Evolutionary conservation across 768 basidiomycete genomes (phyloP).

Genomic region (Infundibulicybe gibba): DNA sequence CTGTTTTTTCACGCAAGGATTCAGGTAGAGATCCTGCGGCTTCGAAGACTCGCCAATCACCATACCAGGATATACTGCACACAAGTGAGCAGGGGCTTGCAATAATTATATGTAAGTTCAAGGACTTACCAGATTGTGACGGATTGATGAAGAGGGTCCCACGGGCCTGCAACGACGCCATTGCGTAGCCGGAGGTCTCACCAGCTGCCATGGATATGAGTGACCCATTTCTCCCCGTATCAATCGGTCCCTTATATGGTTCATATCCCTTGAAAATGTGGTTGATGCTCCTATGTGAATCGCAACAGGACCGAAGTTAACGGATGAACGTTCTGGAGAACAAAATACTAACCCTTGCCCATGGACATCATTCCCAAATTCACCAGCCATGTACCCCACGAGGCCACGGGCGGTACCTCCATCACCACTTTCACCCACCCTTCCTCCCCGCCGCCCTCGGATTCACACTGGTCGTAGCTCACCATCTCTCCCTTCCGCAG

Average conservation of each 20-base stretch:
- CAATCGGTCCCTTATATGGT: constrained; percentile 37
- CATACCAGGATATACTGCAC: constrained; percentile 46
- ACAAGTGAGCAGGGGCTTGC: neutral
- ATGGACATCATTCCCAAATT: constrained; percentile 49
- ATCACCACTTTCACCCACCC: constrained; percentile 44
- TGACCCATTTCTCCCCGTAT: constrained; percentile 45
- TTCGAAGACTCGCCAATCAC: constrained; percentile 48
- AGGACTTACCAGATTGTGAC: constrained; percentile 31
- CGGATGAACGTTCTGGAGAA: neutral
- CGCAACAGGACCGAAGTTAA: neutral
- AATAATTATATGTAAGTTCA: neutral
- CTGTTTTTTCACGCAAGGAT: constrained; percentile 46
- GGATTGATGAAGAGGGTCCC: constrained; percentile 44
- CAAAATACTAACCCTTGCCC: constrained; percentile 35
- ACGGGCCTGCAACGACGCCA: constrained; percentile 45
- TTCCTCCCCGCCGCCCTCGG: constrained; percentile 29
- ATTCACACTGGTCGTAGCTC: constrained; percentile 28
- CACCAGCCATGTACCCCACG: constrained; percentile 50
- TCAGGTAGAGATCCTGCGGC: constrained; percentile 40
- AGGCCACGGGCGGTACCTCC: constrained; percentile 45
- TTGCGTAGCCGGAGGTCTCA: constrained; percentile 43
- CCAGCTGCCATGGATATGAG: constrained; percentile 44
- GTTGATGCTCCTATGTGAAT: constrained; percentile 37
- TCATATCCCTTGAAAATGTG: constrained; percentile 51
- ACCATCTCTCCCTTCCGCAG: constrained; percentile 46